Evolutionary conservation across 139 green algal genomes (phyloP).

Genomic region (Yamagishiella unicocca): DNA sequence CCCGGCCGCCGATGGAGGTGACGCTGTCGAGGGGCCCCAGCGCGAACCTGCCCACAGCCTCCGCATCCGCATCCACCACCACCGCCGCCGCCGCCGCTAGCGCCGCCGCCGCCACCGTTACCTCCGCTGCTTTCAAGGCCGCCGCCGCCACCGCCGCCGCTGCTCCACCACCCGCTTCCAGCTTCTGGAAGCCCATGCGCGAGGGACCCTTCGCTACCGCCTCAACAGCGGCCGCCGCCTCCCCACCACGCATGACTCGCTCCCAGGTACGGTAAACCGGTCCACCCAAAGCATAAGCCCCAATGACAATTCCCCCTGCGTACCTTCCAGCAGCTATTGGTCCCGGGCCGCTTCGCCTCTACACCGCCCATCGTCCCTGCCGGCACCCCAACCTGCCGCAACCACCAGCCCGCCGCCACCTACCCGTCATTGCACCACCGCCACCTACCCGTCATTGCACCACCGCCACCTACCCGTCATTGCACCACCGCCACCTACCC

Average conservation of each 20-base stretch:
- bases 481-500: no score
- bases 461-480: no score
- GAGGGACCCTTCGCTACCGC: neutral
- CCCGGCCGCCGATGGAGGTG: constrained; percentile 11
- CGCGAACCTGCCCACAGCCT: neutral
- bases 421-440: no score
- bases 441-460: no score
- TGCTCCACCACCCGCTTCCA: neutral
- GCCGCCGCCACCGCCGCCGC: neutral
- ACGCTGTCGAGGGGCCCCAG: constrained; percentile 3
- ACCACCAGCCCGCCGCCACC: no score
- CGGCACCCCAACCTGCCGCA: no score
- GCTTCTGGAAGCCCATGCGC: no score
- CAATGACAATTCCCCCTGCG: no score
- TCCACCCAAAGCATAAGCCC: no score
- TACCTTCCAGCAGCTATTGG: no score
- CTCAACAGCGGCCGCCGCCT: neutral
- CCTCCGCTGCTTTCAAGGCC: neutral
- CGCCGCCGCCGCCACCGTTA: neutral
- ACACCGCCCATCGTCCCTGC: no score
- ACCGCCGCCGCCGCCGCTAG: neutral
- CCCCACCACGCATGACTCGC: neutral
- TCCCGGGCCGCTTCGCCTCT: no score
- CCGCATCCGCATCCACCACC: neutral
- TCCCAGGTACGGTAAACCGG: neutral